Conservation (phyloP, 140 eudicot species). For the Ambrosia hybrid region DNA sequence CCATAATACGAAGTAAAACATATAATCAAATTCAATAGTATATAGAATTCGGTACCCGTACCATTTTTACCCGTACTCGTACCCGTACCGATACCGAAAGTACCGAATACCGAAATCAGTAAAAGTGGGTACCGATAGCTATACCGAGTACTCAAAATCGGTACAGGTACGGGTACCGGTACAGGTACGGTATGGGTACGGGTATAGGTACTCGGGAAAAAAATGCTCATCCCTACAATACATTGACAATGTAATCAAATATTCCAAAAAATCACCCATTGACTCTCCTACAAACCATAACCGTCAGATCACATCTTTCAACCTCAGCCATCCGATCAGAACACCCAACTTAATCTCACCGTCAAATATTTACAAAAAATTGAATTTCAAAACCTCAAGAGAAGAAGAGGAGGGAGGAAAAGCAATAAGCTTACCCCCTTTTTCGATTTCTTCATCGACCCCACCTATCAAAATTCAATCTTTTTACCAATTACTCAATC, state of each 20-base stretch:
- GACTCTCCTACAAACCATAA: slow-evolving; percentile 23
- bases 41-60: no score
- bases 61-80: no score
- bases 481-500: neutral
- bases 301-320: slow-evolving; percentile 39
- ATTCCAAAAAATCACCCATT: neutral
- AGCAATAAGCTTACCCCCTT: slow-evolving; percentile 27
- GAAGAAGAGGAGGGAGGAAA: slow-evolving; percentile 54
- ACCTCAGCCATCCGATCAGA: slow-evolving; percentile 48
- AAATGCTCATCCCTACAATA: no score
- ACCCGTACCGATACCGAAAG: no score
- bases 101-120: no score
- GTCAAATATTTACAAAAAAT: slow-evolving; percentile 58
- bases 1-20: no score
- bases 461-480: slow-evolving; percentile 4
- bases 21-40: no score
- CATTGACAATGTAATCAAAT: neutral
- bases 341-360: slow-evolving; percentile 31
- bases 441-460: slow-evolving; percentile 16
- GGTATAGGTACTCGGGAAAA: no score
- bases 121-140: no score
- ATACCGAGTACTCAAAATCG: no score
- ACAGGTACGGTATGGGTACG: no score
- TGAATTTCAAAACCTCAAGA: slow-evolving; percentile 82
- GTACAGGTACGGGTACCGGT: no score